Evolutionary conservation across 1,284 basidiomycete species (phyloP), one percentile per base, ranked within the genome.

Genomic region (Inonotus hispidus): DNA sequence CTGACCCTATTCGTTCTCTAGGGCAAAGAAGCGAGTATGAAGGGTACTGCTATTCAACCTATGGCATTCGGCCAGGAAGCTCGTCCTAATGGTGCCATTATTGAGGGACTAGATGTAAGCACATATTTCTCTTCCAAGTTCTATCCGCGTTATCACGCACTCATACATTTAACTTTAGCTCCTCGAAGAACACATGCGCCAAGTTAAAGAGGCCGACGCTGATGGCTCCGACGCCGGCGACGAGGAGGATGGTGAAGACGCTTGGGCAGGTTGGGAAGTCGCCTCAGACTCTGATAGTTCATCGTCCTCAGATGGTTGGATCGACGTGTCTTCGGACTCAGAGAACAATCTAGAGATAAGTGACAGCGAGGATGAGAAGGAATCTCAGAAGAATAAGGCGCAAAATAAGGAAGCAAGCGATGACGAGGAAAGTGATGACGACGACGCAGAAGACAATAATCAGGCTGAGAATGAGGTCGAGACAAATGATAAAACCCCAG

Each of bases 241-340:
- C 13, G 80, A 80, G 43, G 82, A 81, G 1, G 84, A 87, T 57
- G 87, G 90, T 56, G 87, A 88, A 56, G 83, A 80, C 1, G 92
- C 81, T 21, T 97, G 95, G 95, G 81, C 92, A 46, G 86, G 87
- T 45, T 99, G 96, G 95, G 93, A 98, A 57, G 82, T 91, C 35
- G 92, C 92, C 66, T 86, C 84, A 0, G 88, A 88, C 56, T 82
- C 82, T 0, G 80, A 81, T 38, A 82, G 79, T 6, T 81, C 78
- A 1, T 88, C 87, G 1, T 86, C 85, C 4, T 79, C 80, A 5
- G 83, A 81, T 50, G 91, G 87, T 3, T 99, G 97, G 97, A 83
- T 95, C 62, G 82, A 90, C 65, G 94, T 98, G 37, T 81, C 83
- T 49, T 88, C 87, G 10, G 91, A 92, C 54, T 82, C 82, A 37